Evolutionary conservation across 169 alveolate genomes (phyloP).

Genomic region (Sarcocystis neurona): DNA sequence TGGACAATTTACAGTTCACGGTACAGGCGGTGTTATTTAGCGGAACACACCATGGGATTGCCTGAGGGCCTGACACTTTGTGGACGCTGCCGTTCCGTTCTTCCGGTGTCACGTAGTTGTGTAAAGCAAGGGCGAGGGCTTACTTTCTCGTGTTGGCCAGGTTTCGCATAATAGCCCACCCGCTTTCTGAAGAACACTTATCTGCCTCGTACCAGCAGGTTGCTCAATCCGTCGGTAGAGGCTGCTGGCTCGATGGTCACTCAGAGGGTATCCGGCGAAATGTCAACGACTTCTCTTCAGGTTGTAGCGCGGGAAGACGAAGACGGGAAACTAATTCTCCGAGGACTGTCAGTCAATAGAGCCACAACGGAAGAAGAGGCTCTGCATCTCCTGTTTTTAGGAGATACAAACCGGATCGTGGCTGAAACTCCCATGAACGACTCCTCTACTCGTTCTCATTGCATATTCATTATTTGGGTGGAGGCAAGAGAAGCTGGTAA

Average conservation of each 20-base stretch:
- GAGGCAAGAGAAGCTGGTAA: conserved; percentile 60
- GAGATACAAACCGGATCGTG: conserved; percentile 93
- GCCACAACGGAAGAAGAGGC: conserved; percentile 93
- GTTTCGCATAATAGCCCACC: too few species aligned
- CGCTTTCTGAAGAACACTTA: too few species aligned
- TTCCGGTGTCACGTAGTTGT: too few species aligned
- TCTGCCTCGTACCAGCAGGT: too few species aligned
- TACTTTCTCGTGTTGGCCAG: too few species aligned
- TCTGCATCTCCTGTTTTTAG: conserved; percentile 85
- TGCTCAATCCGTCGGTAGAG: too few species aligned
- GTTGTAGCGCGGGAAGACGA: conserved; percentile 84
- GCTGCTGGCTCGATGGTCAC: not conserved
- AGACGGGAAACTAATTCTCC: conserved; percentile 84
- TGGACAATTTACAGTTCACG: too few species aligned
- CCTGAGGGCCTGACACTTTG: too few species aligned
- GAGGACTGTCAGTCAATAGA: conserved; percentile 88
- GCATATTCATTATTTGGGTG: conserved; percentile 92
- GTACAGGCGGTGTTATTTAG: too few species aligned
- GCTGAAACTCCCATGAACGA: conserved; percentile 95
- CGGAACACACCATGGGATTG: too few species aligned
- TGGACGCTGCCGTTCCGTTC: too few species aligned
- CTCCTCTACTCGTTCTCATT: conserved; percentile 94
- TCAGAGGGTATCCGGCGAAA: not conserved
- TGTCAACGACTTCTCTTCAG: conserved; percentile 67
- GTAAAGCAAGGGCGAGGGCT: too few species aligned